Evolutionary conservation across 2,329 filamentous ascomycete genomes (phyloP).

Genomic region (Alternaria sp.): DNA sequence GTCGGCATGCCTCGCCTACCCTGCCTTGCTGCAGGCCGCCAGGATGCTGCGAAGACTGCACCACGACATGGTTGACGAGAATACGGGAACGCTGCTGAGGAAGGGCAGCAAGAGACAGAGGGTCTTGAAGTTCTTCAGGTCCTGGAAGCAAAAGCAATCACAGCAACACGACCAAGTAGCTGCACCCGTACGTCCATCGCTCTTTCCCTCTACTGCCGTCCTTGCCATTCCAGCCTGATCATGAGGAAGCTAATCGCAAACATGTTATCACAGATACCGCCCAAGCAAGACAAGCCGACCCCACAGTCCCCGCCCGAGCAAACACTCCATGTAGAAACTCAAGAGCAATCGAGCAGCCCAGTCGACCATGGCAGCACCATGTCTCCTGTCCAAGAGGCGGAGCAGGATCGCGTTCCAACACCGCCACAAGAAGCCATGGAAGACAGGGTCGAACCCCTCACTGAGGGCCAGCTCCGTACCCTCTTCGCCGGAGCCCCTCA

Average conservation of each 20-base stretch:
- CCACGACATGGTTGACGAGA: constrained; percentile 29
- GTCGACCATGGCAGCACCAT: constrained; percentile 19
- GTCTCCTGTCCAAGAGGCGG: constrained; percentile 15
- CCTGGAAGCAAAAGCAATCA: constrained; percentile 35
- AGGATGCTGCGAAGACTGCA: constrained; percentile 44
- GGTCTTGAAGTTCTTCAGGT: constrained; percentile 42
- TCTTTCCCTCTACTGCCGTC: not conserved
- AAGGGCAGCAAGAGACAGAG: constrained; percentile 44
- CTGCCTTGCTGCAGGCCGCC: constrained; percentile 20
- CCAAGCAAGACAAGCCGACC: constrained; percentile 12
- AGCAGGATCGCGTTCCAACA: constrained; percentile 21
- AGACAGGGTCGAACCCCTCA: constrained; percentile 30
- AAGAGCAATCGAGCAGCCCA: constrained; percentile 19
- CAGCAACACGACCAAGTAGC: constrained; percentile 24
- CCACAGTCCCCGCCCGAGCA: constrained; percentile 27
- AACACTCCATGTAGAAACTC: constrained; percentile 14
- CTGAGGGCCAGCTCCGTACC: constrained; percentile 68
- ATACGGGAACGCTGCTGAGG: constrained; percentile 29
- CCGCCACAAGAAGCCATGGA: constrained; percentile 23
- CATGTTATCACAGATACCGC: constrained; percentile 26
- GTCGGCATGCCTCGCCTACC: constrained; percentile 31
- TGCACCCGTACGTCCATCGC: constrained; percentile 26
- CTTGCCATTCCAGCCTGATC: constrained; percentile 3
- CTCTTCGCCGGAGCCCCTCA: constrained; percentile 80
- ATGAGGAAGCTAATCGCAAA: constrained; percentile 28